Evolutionary conservation across 2,329 filamentous ascomycete species (phyloP).

Genomic region (Lecanicillium sp.): DNA sequence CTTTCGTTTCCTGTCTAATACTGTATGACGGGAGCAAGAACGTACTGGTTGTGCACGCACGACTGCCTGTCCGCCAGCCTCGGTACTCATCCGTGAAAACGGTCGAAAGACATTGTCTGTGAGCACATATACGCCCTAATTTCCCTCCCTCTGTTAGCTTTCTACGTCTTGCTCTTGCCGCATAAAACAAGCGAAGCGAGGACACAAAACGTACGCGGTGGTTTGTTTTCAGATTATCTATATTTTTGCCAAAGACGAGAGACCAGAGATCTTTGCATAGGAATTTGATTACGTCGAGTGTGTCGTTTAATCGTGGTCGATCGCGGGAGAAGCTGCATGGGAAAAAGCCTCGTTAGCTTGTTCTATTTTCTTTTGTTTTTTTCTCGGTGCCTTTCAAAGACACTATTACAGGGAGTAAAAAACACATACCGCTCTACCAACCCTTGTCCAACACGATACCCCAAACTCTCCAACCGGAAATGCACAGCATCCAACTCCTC

Average conservation of each 20-base stretch:
- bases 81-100: slow-evolving; percentile 81
- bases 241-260: slow-evolving; percentile 89
- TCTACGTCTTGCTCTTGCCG: not conserved
- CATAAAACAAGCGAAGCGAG: not conserved
- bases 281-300: slow-evolving; percentile 95
- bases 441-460: slow-evolving; percentile 87
- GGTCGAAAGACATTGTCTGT: slow-evolving; percentile 90
- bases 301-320: slow-evolving; percentile 80
- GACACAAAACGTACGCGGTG: slow-evolving; percentile 55
- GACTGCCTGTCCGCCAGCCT: slow-evolving; percentile 64
- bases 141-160: not conserved
- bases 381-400: not conserved
- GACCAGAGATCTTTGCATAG: slow-evolving; percentile 98
- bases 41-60: slow-evolving; percentile 70
- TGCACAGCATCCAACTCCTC: slow-evolving; percentile 80
- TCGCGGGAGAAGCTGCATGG: slow-evolving; percentile 64
- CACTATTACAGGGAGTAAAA: too few relatives aligned
- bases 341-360: not conserved
- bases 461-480: slow-evolving; percentile 72
- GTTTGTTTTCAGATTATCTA: slow-evolving; percentile 98
- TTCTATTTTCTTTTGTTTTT: not conserved
- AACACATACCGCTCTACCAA: slow-evolving; percentile 76
- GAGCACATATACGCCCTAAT: slow-evolving; percentile 83
- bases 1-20: slow-evolving; percentile 8
- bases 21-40: slow-evolving; percentile 11